Evolutionary conservation across 2,329 filamentous ascomycete genomes (phyloP).

Genomic region (Colletotrichum trifolii): DNA sequence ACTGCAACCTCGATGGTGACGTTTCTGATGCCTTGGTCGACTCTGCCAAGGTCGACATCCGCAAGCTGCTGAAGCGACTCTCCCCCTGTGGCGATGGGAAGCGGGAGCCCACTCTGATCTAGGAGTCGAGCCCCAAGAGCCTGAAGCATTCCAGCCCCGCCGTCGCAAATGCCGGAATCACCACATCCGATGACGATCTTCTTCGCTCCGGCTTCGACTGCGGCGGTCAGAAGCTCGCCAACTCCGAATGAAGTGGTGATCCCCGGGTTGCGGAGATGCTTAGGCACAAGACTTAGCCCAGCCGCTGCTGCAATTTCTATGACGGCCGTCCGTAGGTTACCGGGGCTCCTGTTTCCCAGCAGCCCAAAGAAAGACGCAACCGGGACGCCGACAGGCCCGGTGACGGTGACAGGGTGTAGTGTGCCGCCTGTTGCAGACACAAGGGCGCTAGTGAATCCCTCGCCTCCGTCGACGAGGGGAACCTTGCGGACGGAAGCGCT

Average conservation of each 20-base stretch:
- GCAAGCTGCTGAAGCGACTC: constrained; percentile 50
- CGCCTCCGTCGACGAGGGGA: constrained; percentile 63
- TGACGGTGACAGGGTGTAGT: constrained; percentile 51
- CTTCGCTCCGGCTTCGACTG: constrained; percentile 56
- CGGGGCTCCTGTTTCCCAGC: constrained; percentile 42
- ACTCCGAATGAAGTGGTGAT: constrained; percentile 63
- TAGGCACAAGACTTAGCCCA: constrained; percentile 60
- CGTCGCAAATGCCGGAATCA: constrained; percentile 65
- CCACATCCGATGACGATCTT: constrained; percentile 63
- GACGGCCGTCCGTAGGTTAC: constrained; percentile 51
- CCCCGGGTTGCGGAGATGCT: constrained; percentile 55
- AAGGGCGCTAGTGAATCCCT: constrained; percentile 61
- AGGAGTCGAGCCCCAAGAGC: constrained; percentile 60
- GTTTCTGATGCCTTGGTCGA: constrained; percentile 51
- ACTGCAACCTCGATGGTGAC: constrained; percentile 60
- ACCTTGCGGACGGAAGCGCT: constrained; percentile 57
- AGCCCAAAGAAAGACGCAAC: constrained; percentile 60
- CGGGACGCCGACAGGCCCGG: constrained; percentile 54
- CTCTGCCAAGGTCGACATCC: constrained; percentile 49
- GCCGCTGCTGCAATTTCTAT: constrained; percentile 66
- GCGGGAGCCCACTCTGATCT: constrained; percentile 47
- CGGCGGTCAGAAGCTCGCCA: constrained; percentile 58
- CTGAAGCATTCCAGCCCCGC: constrained; percentile 64
- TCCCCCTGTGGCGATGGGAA: constrained; percentile 55
- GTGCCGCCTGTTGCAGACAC: constrained; percentile 55